Base-by-base conservation (phyloP, 306 rosid species). In the Nissolia schottii region DNA sequence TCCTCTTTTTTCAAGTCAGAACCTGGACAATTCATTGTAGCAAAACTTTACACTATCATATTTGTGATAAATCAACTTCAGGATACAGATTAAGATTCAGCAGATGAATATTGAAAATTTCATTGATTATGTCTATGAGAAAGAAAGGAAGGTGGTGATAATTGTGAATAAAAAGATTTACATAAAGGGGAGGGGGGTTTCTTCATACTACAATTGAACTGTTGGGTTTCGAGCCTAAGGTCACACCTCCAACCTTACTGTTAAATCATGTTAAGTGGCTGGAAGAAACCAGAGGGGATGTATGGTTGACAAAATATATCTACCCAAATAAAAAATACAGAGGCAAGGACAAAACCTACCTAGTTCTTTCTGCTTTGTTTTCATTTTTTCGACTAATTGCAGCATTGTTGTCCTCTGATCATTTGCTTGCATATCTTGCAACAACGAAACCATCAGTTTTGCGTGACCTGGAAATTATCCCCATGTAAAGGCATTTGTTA, bases 401-500 rank as follows among this genome's bases (percentile, higher is more conserved):
- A 90, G 80, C 91, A 93, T 85, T 18, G 98, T 93, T 80, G 91
- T 61, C 73, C 90, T 88, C 79, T 87, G 96, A 72, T 85, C 92
- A 78, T 80, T 89, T 35, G 77, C 80, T 79, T 87, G 93, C 25
- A 86, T 28, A 77, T 86, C 93, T 87, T 87, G 90, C 84, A 93
- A 75, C 55, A 93, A 76, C 49, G 97, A 89, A 85, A 93, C 70
- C 57, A 88, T 80, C 77, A 81, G 72, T 79, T 86, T 85, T 1
- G 92, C 97, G 81, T 84, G 85, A 69, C 96, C 98, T 93, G 86
- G 57, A 90, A 81, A 77, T 23, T 38, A 82, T 57, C 18, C 66
- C 73, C 75, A 29, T 28, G 74, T 60, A 57, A 79, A 72, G 55
- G 57, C n/a, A 54, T 20, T 23, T 54, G 27, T 41, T 29, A 45